Evolutionary conservation across 306 rosid species (phyloP), one percentile per base, ranked within the genome.

Genomic region (Comarum palustre): DNA sequence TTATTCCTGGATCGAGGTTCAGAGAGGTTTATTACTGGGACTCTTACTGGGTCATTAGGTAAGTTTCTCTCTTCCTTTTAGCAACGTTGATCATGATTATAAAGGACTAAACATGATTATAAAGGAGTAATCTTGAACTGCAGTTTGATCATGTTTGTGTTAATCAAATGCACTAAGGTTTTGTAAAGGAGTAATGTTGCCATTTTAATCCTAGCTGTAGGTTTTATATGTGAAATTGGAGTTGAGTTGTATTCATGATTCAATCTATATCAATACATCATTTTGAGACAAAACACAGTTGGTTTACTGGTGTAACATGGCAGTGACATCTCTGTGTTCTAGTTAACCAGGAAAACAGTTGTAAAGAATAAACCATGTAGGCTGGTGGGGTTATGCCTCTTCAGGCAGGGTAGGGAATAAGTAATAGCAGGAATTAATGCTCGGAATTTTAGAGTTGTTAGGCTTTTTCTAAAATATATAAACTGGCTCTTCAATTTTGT

Each of bases 21-120:
- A 85, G 87, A 17, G 99, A 94, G 85, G 84, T 88, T 63, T 94
- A 94, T 76, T 94, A 94, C 39, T 94, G 99, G 99, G 96, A 94
- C 83, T 89, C 99, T 15, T 94, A 91, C 66, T 94, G 99, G 99
- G 86, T 88, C 0, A 89, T 91, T 45, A 86, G 97, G 99, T 89
- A 66, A 46, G 62, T 73, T 76, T 38, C 19, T 34, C 16, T 73
- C 3, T 41, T 12, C 1, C 3, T 9, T 75, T 39, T 1, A 25
- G 32, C 29, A 67, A 7, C 22, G 15, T 11, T 24, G 5, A 14
- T 8, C 36, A 41, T 66, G 34, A 31, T 31, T 32, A 31, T 38
- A 13, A 27, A 22, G 45, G 39, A 34, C 22, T 71, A 12, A 39
- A n/a, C 36, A 41, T 66, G 34, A 31, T 31, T 32, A 31, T 38